These are phyloP conservation scores for Ceratobasidium sp. DNA, from an alignment of 1,284 basidiomycete genomes.

Conservation along the genomic window DNA sequence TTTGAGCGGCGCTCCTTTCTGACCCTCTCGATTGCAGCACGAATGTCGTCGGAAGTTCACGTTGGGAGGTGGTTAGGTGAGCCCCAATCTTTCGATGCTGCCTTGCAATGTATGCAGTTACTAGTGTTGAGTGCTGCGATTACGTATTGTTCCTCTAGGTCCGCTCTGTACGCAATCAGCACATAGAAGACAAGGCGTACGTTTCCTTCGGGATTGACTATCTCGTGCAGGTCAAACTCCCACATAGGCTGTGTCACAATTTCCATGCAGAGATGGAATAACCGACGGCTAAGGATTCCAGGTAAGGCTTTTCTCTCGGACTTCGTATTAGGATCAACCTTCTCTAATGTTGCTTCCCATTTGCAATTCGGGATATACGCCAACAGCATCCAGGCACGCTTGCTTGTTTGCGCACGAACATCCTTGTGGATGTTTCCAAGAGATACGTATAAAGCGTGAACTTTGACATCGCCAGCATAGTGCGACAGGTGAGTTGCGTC, in stretches of 20 bases:
- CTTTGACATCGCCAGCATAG: constrained; percentile 49
- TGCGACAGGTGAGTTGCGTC: constrained; percentile 50
- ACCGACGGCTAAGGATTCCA: constrained; percentile 25
- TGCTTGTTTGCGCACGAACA: constrained; percentile 49
- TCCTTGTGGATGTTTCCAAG: constrained; percentile 60
- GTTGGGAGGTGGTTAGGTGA: not conserved
- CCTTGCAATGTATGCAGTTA: constrained; percentile 37
- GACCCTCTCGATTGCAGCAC: constrained; percentile 21
- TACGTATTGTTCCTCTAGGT: constrained; percentile 42
- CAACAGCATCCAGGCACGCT: constrained; percentile 33
- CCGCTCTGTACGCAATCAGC: constrained; percentile 18
- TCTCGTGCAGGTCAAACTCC: not conserved
- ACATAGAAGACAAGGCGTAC: constrained; percentile 21
- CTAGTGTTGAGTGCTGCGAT: constrained; percentile 35
- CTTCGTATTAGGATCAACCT: constrained; percentile 18
- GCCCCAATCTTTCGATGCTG: constrained; percentile 37
- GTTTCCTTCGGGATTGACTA: constrained; percentile 23
- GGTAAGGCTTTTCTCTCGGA: constrained; percentile 9
- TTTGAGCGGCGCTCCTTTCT: not conserved
- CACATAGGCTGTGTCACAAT: constrained; percentile 26
- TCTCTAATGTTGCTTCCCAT: constrained; percentile 11
- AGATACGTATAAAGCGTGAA: constrained; percentile 53
- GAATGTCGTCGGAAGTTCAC: constrained; percentile 32
- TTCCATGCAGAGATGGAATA: constrained; percentile 41
- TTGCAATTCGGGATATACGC: constrained; percentile 45